Conservation (phyloP, 2,329 filamentous ascomycete species). For the Endocalyx cinctus region DNA sequence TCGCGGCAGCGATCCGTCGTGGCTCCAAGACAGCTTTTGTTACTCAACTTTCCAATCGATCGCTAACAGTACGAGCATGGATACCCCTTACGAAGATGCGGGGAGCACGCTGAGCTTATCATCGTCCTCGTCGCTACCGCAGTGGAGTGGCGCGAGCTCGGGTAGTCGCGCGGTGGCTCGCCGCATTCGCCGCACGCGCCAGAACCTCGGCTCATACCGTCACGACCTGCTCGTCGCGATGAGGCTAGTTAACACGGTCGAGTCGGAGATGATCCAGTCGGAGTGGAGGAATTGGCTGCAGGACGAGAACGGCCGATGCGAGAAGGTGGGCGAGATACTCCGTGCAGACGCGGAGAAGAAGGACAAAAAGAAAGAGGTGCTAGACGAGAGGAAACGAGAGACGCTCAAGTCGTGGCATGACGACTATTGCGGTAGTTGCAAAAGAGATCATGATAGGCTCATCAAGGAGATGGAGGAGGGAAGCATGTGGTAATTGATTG, state of each 20-base stretch:
- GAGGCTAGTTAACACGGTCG: constrained; percentile 82
- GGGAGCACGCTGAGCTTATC: constrained; percentile 42
- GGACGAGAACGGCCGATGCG: constrained; percentile 74
- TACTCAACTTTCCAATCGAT: constrained; percentile 60
- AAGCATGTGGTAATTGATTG: not conserved
- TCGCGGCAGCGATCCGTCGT: constrained; percentile 24
- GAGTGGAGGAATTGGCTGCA: constrained; percentile 93
- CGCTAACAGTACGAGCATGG: constrained; percentile 52
- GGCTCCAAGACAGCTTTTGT: constrained; percentile 46
- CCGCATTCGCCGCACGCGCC: constrained; percentile 72
- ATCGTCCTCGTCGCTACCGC: too few species aligned
- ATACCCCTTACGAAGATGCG: constrained; percentile 51
- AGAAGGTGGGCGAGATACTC: constrained; percentile 50
- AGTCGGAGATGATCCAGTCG: constrained; percentile 76
- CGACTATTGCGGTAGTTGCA: constrained; percentile 54
- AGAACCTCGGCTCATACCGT: constrained; percentile 76
- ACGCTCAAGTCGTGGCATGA: constrained; percentile 44
- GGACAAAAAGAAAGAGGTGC: constrained; percentile 11
- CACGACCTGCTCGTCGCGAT: constrained; percentile 90
- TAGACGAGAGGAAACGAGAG: constrained; percentile 17
- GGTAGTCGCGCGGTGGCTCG: constrained; percentile 54
- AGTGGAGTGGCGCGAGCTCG: too few species aligned
- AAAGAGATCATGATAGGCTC: constrained; percentile 35
- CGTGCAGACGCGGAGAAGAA: constrained; percentile 9
- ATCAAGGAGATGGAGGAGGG: constrained; percentile 4